Conservation (phyloP, 2,329 filamentous ascomycete species). For the Colletotrichum magnum region DNA sequence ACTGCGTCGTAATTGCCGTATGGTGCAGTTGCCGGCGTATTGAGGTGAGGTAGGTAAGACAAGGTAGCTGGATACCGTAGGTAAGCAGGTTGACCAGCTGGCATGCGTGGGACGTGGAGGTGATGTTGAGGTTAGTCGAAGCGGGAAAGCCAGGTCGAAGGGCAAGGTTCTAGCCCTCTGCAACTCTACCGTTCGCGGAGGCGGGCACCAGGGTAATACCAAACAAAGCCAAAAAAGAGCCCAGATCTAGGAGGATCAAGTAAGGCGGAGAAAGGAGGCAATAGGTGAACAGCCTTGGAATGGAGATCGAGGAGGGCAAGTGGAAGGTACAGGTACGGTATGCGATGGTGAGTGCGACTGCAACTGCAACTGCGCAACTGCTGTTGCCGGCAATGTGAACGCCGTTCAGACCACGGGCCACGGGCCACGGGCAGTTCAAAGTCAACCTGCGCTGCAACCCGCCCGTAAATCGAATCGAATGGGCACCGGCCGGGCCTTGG, state of each 20-base stretch:
- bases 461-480: slow-evolving; percentile 33
- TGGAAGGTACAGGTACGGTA: neutral
- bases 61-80: neutral
- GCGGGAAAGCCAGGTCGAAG: neutral
- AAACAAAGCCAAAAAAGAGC: neutral
- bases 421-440: slow-evolving; percentile 25
- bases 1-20: neutral
- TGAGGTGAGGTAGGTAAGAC: neutral
- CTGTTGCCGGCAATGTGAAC: too few relatives aligned
- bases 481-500: slow-evolving; percentile 28
- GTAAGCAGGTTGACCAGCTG: neutral
- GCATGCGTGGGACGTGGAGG: slow-evolving; percentile 7
- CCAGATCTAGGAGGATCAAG: neutral
- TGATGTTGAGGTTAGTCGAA: neutral
- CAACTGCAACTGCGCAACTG: neutral
- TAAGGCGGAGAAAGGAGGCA: neutral
- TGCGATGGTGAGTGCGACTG: neutral
- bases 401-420: neutral
- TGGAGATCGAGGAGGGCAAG: too few relatives aligned
- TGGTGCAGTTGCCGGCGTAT: neutral
- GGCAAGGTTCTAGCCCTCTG: slow-evolving; percentile 6
- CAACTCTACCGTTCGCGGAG: slow-evolving; percentile 3
- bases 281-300: too few relatives aligned
- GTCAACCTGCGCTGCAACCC: neutral
- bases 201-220: neutral